These are phyloP conservation scores for Lachancea sp. DNA, from an alignment of 805 yeast genomes.

Conservation along the genomic window DNA sequence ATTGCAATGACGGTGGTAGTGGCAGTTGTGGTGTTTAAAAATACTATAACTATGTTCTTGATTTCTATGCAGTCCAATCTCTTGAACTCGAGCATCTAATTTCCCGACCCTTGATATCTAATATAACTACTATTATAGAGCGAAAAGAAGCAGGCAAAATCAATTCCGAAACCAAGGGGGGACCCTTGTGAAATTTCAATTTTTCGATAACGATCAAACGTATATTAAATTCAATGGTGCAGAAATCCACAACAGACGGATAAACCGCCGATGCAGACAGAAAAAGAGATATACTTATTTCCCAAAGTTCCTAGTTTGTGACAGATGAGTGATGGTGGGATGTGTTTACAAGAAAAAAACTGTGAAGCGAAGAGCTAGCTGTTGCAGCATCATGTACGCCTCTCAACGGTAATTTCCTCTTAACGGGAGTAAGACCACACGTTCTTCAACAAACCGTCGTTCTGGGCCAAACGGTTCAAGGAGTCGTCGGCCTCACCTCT, in stretches of 20 bases:
- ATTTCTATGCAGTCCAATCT: neutral
- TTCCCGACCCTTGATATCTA: neutral
- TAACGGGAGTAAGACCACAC: slow-evolving; percentile 94
- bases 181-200: neutral
- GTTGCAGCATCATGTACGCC: neutral
- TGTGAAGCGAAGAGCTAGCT: neutral
- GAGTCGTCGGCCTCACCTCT: slow-evolving; percentile 99
- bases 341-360: neutral
- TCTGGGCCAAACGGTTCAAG: slow-evolving; percentile 97
- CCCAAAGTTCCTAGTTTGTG: neutral
- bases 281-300: neutral
- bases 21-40: too few relatives aligned
- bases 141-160: too few relatives aligned
- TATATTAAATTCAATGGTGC: slow-evolving; percentile 7
- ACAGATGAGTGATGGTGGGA: neutral
- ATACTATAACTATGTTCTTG: neutral
- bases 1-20: neutral
- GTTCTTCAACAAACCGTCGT: slow-evolving; percentile 95
- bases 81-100: neutral
- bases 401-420: slow-evolving; percentile 16
- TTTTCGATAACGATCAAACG: slow-evolving; percentile 7
- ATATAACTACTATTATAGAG: too few relatives aligned
- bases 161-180: neutral
- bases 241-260: slow-evolving; percentile 6
- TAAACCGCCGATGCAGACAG: neutral